phyloP scores from a whole-genome alignment of 1,139 yeast species.

The Blastobotrys indianensis region DNA sequence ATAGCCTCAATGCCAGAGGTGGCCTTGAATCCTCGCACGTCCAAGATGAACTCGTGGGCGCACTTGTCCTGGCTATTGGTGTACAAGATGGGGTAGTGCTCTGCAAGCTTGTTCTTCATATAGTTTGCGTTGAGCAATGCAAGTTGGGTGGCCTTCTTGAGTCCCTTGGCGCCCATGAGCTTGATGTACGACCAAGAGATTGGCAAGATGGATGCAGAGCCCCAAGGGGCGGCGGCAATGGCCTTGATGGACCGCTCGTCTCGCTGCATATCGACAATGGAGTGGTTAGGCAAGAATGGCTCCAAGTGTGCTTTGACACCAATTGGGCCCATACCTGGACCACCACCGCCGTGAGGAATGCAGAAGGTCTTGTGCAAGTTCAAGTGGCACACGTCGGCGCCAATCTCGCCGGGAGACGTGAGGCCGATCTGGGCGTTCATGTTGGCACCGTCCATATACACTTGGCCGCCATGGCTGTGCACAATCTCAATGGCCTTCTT shows the following conservation, averaged over 20 bases:
- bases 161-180: slow-evolving; percentile 80
- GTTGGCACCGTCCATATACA: slow-evolving; percentile 96
- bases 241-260: slow-evolving; percentile 55
- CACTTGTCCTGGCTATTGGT: slow-evolving; percentile 68
- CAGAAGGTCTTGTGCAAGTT: slow-evolving; percentile 96
- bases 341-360: slow-evolving; percentile 98
- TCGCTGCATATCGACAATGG: slow-evolving; percentile 48
- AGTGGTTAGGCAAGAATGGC: slow-evolving; percentile 80
- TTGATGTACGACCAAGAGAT: slow-evolving; percentile 93
- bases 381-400: slow-evolving; percentile 98
- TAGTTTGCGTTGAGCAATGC: slow-evolving; percentile 95
- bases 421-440: slow-evolving; percentile 99
- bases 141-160: slow-evolving; percentile 77
- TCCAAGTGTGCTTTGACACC: slow-evolving; percentile 81
- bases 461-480: slow-evolving; percentile 87
- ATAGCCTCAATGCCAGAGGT: slow-evolving; percentile 80
- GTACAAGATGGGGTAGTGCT: slow-evolving; percentile 71
- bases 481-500: slow-evolving; percentile 77
- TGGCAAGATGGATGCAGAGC: slow-evolving; percentile 89
- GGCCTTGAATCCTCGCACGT: slow-evolving; percentile 76
- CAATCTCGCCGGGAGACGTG: slow-evolving; percentile 95
- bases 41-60: slow-evolving; percentile 95
- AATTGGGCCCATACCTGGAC: slow-evolving; percentile 98
- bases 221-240: slow-evolving; percentile 91
- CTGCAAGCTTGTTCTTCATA: slow-evolving; percentile 73